Percentiles rank a stretch among this genome's conserved stretches.
phyloP scores from a whole-genome alignment of 495 filamentous ascomycete species.

The Penicillium arizonense region DNA sequence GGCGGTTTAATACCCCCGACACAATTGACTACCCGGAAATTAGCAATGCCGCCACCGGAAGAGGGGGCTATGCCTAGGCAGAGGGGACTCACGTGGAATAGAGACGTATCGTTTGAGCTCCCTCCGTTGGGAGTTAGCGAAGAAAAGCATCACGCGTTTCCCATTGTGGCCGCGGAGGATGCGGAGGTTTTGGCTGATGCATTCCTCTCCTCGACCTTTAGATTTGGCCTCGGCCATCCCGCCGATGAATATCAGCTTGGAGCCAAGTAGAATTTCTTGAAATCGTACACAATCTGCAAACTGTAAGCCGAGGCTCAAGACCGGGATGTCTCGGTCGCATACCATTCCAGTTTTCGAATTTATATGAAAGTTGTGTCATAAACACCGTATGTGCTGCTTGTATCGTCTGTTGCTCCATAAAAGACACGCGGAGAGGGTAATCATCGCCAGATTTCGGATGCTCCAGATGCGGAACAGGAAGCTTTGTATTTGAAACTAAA shows the following conservation, averaged over 20 bases:
- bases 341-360: slow-evolving; percentile 46
- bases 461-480: slow-evolving; percentile 47
- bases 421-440: slow-evolving; percentile 38
- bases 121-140: slow-evolving; percentile 45
- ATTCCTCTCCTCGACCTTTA: slow-evolving; percentile 49
- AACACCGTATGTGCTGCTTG: slow-evolving; percentile 42
- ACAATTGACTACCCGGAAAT: slow-evolving; percentile 34
- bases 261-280: slow-evolving; percentile 43
- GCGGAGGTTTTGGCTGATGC: slow-evolving; percentile 49
- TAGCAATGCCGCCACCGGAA: not conserved
- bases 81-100: slow-evolving; percentile 35
- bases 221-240: slow-evolving; percentile 48
- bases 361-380: slow-evolving; percentile 43
- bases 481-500: slow-evolving; percentile 39
- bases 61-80: not conserved
- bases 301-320: not conserved
- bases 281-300: slow-evolving; percentile 39
- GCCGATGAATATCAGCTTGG: slow-evolving; percentile 40
- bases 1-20: slow-evolving; percentile 38
- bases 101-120: slow-evolving; percentile 45
- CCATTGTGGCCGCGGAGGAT: slow-evolving; percentile 38
- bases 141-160: slow-evolving; percentile 40
- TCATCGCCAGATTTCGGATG: slow-evolving; percentile 39
- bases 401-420: slow-evolving; percentile 46
- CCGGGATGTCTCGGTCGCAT: slow-evolving; percentile 7